A percentile compares a stretch with the other conserved stretches of the same genome.
Evolutionary conservation across 257 asterid species (phyloP).

Genomic region (Prunella vulgaris): DNA sequence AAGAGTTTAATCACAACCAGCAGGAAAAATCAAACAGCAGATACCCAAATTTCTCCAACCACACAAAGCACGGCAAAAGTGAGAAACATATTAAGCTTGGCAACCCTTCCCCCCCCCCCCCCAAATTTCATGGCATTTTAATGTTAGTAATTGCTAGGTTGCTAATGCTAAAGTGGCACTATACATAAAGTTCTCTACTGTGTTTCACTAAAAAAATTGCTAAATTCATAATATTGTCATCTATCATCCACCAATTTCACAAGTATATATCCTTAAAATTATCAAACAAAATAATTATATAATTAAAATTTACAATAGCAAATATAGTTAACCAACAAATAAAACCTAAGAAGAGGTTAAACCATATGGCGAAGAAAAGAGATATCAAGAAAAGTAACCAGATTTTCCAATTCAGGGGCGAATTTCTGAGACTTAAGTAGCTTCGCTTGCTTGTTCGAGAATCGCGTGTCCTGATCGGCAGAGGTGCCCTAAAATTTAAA

Average conservation of each 20-base stretch:
- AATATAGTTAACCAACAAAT: background rate
- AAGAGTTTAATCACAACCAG: background rate
- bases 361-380: background rate
- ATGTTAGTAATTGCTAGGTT: background rate
- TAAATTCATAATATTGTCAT: background rate
- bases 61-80: background rate
- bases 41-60: background rate
- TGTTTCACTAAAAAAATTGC: background rate
- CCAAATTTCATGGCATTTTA: constrained; percentile 6
- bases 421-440: constrained; percentile 92
- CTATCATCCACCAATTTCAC: constrained; percentile 19
- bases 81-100: constrained; percentile 8
- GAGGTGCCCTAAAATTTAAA: constrained; percentile 72
- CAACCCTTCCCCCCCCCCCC: background rate
- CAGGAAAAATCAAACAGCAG: constrained; percentile 12
- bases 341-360: background rate
- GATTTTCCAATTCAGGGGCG: constrained; percentile 86
- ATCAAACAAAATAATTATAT: background rate
- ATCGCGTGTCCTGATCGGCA: constrained; percentile 96
- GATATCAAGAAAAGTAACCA: constrained; percentile 42
- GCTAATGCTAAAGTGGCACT: background rate
- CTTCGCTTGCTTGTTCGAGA: constrained; percentile 98
- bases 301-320: background rate
- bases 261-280: constrained; percentile 1
- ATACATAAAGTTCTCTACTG: background rate